Percentiles rank a stretch among this genome's conserved stretches.
These are phyloP conservation scores for Smallanthus sonchifolius DNA, from an alignment of 129 eudicot genomes.

Conservation along the genomic window DNA sequence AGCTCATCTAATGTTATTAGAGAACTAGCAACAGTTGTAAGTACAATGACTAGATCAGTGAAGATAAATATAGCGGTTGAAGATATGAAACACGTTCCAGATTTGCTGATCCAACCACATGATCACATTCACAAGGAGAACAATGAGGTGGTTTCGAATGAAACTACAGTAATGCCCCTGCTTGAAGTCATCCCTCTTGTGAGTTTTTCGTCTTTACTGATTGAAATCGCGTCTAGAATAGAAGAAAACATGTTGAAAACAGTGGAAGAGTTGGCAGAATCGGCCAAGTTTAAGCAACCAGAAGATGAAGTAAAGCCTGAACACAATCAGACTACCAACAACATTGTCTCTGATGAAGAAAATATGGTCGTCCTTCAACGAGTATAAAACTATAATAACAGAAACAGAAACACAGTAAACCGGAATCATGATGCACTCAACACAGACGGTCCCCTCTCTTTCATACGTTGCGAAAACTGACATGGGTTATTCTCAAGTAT, in stretches of 20 bases:
- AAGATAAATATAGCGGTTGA: constrained; percentile 18
- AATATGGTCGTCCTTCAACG: not conserved
- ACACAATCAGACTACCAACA: not conserved
- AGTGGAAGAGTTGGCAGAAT: constrained; percentile 39
- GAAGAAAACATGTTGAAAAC: constrained; percentile 35
- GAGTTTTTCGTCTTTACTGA: constrained; percentile 43
- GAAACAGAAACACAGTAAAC: not conserved
- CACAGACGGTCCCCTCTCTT: not conserved
- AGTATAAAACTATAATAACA: not conserved
- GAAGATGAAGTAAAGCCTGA: constrained; percentile 20
- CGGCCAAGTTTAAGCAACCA: constrained; percentile 38
- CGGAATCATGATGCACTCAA: not conserved
- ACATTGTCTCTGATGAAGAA: constrained; percentile 1
- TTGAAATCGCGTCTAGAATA: constrained; percentile 35
- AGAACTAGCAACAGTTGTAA: constrained; percentile 37
- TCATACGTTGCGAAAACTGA: too few relatives aligned
- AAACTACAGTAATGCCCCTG: not conserved
- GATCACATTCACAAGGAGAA: not conserved
- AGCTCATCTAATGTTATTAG: constrained; percentile 27
- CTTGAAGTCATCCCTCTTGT: constrained; percentile 34
- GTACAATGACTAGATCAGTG: constrained; percentile 40
- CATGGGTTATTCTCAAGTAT: not conserved
- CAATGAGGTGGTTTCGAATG: not conserved
- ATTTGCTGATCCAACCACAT: constrained; percentile 6
- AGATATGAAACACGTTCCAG: constrained; percentile 41